These are phyloP conservation scores for Colletotrichum scovillei DNA, from an alignment of 2,329 filamentous ascomycete species.

Conservation along the genomic window DNA sequence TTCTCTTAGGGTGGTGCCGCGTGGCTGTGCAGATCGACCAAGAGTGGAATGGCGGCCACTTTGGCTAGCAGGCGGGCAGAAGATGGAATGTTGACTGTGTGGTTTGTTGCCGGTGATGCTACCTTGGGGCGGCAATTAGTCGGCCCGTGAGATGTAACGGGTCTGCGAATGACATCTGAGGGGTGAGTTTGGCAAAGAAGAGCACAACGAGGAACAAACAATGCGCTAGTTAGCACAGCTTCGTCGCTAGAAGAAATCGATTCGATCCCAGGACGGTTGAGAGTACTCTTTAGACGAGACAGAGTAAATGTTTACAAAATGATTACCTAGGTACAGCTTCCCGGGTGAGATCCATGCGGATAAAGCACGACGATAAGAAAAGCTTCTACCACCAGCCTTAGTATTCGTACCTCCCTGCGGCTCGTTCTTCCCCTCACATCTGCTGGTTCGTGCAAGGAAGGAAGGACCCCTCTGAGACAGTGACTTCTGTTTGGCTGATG, in stretches of 20 bases:
- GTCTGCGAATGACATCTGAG: background rate
- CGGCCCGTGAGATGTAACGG: conserved; percentile 12
- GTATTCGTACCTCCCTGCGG: background rate
- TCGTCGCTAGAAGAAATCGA: background rate
- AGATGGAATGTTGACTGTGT: background rate
- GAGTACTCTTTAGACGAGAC: background rate
- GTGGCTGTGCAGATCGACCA: conserved; percentile 29
- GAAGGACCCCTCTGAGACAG: background rate
- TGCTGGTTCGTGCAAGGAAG: conserved; percentile 1
- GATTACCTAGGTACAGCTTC: background rate
- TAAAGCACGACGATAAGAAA: background rate
- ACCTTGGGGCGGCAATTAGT: conserved; percentile 27
- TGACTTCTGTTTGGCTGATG: background rate
- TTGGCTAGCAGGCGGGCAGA: conserved; percentile 1
- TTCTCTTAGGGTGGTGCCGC: conserved; percentile 17
- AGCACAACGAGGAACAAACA: background rate
- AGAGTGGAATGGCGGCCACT: conserved; percentile 23
- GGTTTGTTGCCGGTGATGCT: background rate
- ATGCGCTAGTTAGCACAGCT: background rate
- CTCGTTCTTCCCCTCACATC: background rate
- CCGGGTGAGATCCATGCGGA: background rate
- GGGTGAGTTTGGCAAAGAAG: background rate
- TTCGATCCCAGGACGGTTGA: background rate
- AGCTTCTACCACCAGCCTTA: conserved; percentile 14
- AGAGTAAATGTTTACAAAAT: conserved; percentile 3